A percentile compares a stretch with the other conserved stretches of the same genome.
Evolutionary conservation across 257 asterid species (phyloP).

Genomic region (Fraxinus quadrangulata): DNA sequence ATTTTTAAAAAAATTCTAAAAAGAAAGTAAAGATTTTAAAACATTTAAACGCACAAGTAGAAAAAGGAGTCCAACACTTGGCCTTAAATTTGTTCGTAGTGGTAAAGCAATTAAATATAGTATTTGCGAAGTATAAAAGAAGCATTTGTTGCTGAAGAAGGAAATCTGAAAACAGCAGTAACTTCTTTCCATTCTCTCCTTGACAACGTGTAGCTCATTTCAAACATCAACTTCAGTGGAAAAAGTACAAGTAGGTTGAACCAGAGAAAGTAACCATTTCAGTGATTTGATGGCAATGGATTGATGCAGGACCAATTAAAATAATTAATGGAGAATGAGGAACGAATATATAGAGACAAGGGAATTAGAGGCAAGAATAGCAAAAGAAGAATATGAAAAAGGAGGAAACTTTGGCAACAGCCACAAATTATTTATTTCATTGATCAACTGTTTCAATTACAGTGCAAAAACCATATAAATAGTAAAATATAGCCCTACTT

Average conservation of each 20-base stretch:
- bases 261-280: background rate
- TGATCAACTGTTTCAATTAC: too few species aligned
- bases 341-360: too few species aligned
- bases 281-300: too few species aligned
- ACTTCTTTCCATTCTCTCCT: slow-evolving; percentile 83
- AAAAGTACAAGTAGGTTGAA: background rate
- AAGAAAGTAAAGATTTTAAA: background rate
- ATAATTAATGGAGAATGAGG: too few species aligned
- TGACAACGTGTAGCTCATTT: slow-evolving; percentile 46
- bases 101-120: slow-evolving; percentile 64
- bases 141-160: slow-evolving; percentile 88
- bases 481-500: too few species aligned
- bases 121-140: slow-evolving; percentile 83
- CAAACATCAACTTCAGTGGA: background rate
- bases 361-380: too few species aligned
- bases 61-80: slow-evolving; percentile 56
- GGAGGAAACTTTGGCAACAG: too few species aligned
- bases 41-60: slow-evolving; percentile 44
- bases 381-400: too few species aligned
- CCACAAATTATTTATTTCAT: too few species aligned
- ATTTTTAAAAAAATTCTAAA: background rate
- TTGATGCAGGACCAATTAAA: too few species aligned
- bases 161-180: slow-evolving; percentile 65
- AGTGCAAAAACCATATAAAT: too few species aligned
- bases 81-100: slow-evolving; percentile 84